Conservation (phyloP, 2,329 filamentous ascomycete genomes). For the Penicillium paneum region DNA sequence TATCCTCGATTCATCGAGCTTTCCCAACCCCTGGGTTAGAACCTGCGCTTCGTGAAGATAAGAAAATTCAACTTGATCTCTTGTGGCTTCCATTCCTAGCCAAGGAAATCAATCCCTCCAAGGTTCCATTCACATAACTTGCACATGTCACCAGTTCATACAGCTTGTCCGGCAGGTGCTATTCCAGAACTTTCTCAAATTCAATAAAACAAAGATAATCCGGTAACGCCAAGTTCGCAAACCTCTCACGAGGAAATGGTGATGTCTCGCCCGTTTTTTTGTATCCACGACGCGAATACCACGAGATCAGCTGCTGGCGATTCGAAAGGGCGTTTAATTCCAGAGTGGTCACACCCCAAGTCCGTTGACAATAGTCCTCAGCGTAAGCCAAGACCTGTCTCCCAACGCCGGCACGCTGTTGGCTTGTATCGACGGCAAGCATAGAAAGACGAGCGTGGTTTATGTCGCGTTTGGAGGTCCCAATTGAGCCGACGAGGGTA, state of each 20-base stretch:
- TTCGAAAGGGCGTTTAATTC: constrained; percentile 30
- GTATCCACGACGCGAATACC: constrained; percentile 33
- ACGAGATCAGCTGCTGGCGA: constrained; percentile 27
- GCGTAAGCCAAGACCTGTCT: constrained; percentile 28
- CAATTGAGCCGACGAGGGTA: constrained; percentile 21
- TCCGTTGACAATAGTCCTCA: constrained; percentile 25
- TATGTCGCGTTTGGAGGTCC: constrained; percentile 14
- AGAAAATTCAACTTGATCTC: neutral
- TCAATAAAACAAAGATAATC: constrained; percentile 29
- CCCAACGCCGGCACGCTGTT: constrained; percentile 25
- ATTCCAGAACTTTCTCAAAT: constrained; percentile 14
- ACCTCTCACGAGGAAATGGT: constrained; percentile 22
- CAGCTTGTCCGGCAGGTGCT: neutral
- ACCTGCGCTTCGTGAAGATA: neutral
- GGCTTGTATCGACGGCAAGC: constrained; percentile 23
- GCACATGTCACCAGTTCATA: neutral
- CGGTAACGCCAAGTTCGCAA: constrained; percentile 16
- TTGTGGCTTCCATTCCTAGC: too few species aligned
- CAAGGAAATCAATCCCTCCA: neutral
- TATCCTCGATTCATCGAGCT: too few species aligned
- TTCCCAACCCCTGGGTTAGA: neutral
- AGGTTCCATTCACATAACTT: neutral
- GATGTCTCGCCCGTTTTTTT: constrained; percentile 21
- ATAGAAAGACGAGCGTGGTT: constrained; percentile 22
- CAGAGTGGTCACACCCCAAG: constrained; percentile 19